These are phyloP conservation scores for Candida sanyaensis DNA, from an alignment of 1,139 yeast genomes.

Conservation along the genomic window DNA sequence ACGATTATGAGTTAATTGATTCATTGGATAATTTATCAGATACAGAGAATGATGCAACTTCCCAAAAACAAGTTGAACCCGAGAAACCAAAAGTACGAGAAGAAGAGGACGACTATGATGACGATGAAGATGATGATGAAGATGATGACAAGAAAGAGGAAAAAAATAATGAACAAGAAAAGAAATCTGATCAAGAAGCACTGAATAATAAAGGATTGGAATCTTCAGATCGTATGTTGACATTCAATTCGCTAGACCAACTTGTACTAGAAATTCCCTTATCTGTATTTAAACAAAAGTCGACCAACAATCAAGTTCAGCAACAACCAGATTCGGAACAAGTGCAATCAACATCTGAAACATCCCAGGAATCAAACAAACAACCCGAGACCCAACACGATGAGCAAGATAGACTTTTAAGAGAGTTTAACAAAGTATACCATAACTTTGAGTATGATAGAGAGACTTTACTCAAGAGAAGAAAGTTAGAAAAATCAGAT, in stretches of 20 bases:
- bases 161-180: constrained; percentile 14
- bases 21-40: constrained; percentile 25
- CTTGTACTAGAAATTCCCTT: constrained; percentile 34
- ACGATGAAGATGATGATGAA: constrained; percentile 39
- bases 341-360: not conserved
- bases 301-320: not conserved
- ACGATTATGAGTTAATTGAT: constrained; percentile 42
- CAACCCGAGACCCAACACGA: constrained; percentile 20
- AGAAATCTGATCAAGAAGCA: constrained; percentile 6
- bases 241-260: constrained; percentile 29
- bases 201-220: constrained; percentile 8
- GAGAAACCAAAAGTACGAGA: constrained; percentile 26
- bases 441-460: constrained; percentile 84
- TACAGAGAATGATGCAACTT: constrained; percentile 17
- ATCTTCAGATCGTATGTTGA: constrained; percentile 6
- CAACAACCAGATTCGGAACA: not conserved
- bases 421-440: constrained; percentile 60
- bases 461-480: constrained; percentile 73
- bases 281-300: constrained; percentile 19
- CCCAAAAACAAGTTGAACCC: constrained; percentile 14
- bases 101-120: constrained; percentile 46
- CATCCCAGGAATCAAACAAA: not conserved
- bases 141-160: constrained; percentile 23
- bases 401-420: constrained; percentile 41
- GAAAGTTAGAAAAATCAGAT: constrained; percentile 80